phyloP scores from a whole-genome alignment of 257 asterid species.

The Solanum sitiens region DNA sequence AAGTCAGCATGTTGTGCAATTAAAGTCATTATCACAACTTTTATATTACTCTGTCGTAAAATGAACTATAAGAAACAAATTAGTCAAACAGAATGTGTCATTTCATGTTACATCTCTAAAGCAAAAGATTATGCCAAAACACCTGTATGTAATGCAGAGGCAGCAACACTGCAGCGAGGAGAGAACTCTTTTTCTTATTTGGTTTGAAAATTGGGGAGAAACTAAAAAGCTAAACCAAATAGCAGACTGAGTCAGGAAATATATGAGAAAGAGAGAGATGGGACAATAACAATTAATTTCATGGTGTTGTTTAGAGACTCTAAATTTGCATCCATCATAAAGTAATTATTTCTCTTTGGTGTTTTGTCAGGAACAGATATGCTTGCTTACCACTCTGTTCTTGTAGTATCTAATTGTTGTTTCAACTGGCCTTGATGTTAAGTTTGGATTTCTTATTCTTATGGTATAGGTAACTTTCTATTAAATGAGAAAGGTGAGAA shows the following conservation, averaged over 20 bases:
- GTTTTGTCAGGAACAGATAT: not conserved
- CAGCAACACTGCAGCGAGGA: not conserved
- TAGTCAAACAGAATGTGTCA: not conserved
- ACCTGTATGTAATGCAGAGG: not conserved
- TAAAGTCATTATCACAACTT: too few relatives aligned
- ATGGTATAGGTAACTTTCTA: slow-evolving; percentile 54
- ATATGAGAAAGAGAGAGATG: not conserved
- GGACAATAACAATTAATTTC: not conserved
- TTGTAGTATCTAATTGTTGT: not conserved
- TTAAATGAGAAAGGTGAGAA: slow-evolving; percentile 77
- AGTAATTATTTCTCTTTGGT: not conserved
- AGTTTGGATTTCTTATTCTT: not conserved
- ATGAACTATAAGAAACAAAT: not conserved
- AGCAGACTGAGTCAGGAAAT: not conserved
- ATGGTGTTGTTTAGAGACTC: not conserved
- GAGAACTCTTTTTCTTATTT: not conserved
- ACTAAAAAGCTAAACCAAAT: not conserved
- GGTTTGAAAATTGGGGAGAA: not conserved
- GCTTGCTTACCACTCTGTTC: not conserved
- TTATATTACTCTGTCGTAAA: too few relatives aligned
- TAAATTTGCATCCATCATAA: not conserved
- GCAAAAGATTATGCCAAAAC: not conserved
- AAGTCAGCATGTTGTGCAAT: not conserved
- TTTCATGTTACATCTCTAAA: not conserved
- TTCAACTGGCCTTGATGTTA: not conserved